Evolutionary conservation across 2,329 filamentous ascomycete species (phyloP).

Genomic region (Aspergillus uvarum): DNA sequence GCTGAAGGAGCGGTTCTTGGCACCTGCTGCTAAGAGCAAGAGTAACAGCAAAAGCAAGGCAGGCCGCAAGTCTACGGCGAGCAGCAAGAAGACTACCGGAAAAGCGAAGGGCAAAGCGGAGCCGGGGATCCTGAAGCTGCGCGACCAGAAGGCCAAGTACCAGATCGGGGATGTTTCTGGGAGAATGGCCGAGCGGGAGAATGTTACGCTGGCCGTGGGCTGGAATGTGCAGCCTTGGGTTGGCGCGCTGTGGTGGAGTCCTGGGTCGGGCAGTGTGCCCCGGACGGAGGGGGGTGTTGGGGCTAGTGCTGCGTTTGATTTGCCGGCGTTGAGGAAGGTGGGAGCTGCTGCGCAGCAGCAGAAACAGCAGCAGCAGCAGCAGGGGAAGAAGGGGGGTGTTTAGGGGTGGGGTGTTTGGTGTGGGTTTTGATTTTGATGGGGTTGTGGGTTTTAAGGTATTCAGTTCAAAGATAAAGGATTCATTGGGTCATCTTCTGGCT

Average conservation of each 20-base stretch:
- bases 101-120: constrained; percentile 15
- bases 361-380: constrained; percentile 8
- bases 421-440: not conserved
- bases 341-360: constrained; percentile 17
- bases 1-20: constrained; percentile 39
- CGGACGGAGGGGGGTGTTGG: constrained; percentile 55
- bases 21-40: constrained; percentile 24
- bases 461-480: too few species aligned
- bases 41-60: constrained; percentile 20
- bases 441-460: not conserved
- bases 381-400: not conserved
- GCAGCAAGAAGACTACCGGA: constrained; percentile 6
- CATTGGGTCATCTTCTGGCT: too few species aligned
- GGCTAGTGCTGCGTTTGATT: constrained; percentile 52
- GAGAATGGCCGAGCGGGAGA: constrained; percentile 68
- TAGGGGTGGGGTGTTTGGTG: not conserved
- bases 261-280: constrained; percentile 48
- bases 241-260: constrained; percentile 80
- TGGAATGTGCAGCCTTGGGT: constrained; percentile 99
- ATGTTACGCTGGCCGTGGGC: constrained; percentile 77
- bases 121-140: constrained; percentile 69
- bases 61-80: constrained; percentile 15
- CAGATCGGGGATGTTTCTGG: constrained; percentile 89
- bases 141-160: constrained; percentile 91
- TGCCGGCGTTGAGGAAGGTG: constrained; percentile 57